Base-by-base conservation (phyloP, 2,329 filamentous ascomycete species). In the Chaetothyriales sp. region DNA sequence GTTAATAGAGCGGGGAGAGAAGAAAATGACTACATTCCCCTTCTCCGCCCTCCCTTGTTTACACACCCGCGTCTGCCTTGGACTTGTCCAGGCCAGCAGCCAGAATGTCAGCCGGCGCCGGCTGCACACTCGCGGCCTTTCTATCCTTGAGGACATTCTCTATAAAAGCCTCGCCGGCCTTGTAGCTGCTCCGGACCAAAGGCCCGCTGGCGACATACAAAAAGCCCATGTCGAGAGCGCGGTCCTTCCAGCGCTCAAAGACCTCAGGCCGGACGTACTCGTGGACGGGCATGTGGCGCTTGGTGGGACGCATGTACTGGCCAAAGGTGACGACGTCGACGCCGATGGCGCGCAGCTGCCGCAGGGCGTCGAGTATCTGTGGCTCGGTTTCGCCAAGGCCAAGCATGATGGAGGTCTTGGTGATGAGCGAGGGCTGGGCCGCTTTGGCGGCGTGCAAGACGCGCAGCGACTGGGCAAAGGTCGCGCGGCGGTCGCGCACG, bases 231-330 rank as follows among this genome's bases (percentile, higher is more conserved):
- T 95, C 89, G 46, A 97, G 75, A 43, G 92, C 90, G 49, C 89
- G 81, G 71, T 88, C 80, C 55, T 86, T 80, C 92, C 92, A 98
- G 63, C 85, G 73, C 65, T 97, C 90, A 65, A 98, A 98, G 56
- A 83, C 82, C 56, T 85, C 86, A 0, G 92, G 92, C 0, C 89
- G 90, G 46, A 98, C 80, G 67, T 98, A 98, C 67, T 90, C 88
- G 64, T 94, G 85, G 29, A 98, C 92, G 68, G 94, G 84, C 80
- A 98, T 90, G 68, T 98, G 92, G 45, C 90, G 81, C 76, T 97
- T 98, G 4, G 92, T 98, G 1, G 92, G 92, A 9, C 90, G 86
- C 92, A 98, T 98, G 74, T 98, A 98, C 73, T 98, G 92, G n/a
- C 92, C 92, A 61, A 98, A 98, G 0, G 92, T 98, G 53, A 98